Evolutionary conservation across 2,329 filamentous ascomycete genomes (phyloP).

Genomic region (Paraconiothyrium brasiliense): DNA sequence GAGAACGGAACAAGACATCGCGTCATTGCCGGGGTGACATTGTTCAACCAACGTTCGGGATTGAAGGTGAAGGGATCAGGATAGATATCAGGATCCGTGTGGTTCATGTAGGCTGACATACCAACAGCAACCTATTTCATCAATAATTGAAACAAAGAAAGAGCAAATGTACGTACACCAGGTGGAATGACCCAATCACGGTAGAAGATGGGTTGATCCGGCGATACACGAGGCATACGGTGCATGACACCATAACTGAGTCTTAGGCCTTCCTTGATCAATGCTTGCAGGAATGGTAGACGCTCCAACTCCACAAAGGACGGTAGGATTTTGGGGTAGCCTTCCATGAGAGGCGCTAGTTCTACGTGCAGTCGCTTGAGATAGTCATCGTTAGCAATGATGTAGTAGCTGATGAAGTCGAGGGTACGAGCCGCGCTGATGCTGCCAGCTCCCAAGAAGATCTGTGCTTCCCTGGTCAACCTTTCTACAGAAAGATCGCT

Average conservation of each 20-base stretch:
- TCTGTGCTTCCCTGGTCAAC: conserved; percentile 33
- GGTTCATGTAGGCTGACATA: conserved; percentile 36
- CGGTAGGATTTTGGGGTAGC: conserved; percentile 9
- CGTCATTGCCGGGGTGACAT: conserved; percentile 14
- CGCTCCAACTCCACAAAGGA: conserved; percentile 19
- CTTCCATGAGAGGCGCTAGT: conserved; percentile 16
- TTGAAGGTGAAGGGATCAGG: conserved; percentile 21
- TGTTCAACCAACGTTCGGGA: conserved; percentile 17
- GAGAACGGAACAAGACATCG: conserved; percentile 30
- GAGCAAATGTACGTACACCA: conserved; percentile 6
- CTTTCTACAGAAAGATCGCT: conserved; percentile 23
- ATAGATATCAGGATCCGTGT: conserved; percentile 35
- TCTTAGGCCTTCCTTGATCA: conserved; percentile 26
- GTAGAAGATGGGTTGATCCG: conserved; percentile 15
- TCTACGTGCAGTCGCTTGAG: conserved; percentile 15
- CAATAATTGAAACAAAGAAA: background rate
- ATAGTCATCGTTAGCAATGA: conserved; percentile 13
- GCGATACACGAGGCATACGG: conserved; percentile 20
- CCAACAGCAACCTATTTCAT: conserved; percentile 13
- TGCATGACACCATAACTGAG: conserved; percentile 21
- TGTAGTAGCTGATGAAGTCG: conserved; percentile 17
- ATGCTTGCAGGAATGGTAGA: conserved; percentile 19
- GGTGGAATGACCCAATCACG: conserved; percentile 16
- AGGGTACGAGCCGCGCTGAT: conserved; percentile 19
- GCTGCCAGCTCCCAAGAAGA: conserved; percentile 26